Base-by-base conservation (phyloP, 495 filamentous ascomycete species). In the Friedmanniomyces endolithicus region DNA sequence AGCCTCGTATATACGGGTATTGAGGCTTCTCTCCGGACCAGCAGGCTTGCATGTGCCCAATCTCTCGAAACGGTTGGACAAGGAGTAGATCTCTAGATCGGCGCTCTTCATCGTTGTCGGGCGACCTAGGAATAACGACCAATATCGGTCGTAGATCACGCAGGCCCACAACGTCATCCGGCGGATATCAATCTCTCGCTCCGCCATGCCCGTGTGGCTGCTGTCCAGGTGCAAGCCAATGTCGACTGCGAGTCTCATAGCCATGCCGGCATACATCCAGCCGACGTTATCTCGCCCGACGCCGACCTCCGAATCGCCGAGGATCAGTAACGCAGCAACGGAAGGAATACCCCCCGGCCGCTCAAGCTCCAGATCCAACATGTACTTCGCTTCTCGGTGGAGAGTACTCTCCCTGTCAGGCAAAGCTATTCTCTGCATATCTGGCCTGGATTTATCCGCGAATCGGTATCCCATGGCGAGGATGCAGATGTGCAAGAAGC, bases 221-320 rank as follows among this genome's bases (percentile, higher is more conserved):
- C 60, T 66, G 59, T 72, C 68, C 29, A 74, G 64, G 50, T 79
- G 73, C 0, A 79, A 64, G 0, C 76, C 75, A 22, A 78, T 71
- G 53, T 77, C 74, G 45, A 75, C 73, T 3, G 72, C 71, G 1
- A 77, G 61, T 16, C 74, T 70, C 51, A 71, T 73, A 9, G 76
- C 76, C 58, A 74, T 67, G 6, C 72, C 72, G 33, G 69, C 67
- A 60, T 77, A 77, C 63, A 78, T 71, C 75, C 76, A 77, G 11
- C 76, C 76, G 2, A 70, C 58, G 48, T 70, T 72, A 45, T 79
- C 76, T 50, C 75, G 58, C 7, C 75, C 75, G 25, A 73, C 72
- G 24, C 71, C 71, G 34, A 69, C 74, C 58, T 79, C 76, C n/a
- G 76, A 59, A 52, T 79, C 75, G 11, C 73, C 74, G 1, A 79